Percentiles rank a stretch among this genome's conserved stretches.
These are phyloP conservation scores for Lepidium sativum DNA, from an alignment of 345 rosid species.

Conservation along the genomic window DNA sequence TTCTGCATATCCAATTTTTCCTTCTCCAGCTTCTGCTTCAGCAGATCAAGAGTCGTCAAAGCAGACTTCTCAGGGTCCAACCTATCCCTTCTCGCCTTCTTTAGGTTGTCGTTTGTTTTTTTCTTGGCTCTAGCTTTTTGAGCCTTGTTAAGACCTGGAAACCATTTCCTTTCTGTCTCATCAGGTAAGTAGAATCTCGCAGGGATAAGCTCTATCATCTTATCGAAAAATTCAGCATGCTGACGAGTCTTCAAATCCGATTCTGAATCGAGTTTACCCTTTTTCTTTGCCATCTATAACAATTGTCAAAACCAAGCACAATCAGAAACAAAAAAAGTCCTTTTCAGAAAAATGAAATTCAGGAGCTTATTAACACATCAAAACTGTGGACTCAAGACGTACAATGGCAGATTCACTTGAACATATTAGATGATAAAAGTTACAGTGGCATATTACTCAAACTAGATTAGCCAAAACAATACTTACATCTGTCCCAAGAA, in stretches of 20 bases:
- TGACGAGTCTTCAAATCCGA: conserved; percentile 44
- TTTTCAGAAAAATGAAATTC: not conserved
- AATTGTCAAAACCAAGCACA: conserved; percentile 11
- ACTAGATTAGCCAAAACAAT: too few relatives aligned
- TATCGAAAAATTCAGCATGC: conserved; percentile 57
- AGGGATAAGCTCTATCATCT: conserved; percentile 68
- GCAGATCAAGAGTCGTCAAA: conserved; percentile 52
- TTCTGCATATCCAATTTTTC: conserved; percentile 53
- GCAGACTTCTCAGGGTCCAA: conserved; percentile 62
- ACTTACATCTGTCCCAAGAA: conserved; percentile 14
- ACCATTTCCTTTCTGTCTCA: conserved; percentile 70
- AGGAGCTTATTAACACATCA: not conserved
- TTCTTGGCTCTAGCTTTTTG: conserved; percentile 62
- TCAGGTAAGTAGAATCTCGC: conserved; percentile 84
- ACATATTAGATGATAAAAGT: not conserved
- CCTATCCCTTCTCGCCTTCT: conserved; percentile 74
- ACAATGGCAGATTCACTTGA: not conserved
- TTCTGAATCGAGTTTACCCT: conserved; percentile 8
- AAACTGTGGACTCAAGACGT: not conserved
- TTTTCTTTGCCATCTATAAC: conserved; percentile 45
- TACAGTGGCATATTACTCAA: not conserved
- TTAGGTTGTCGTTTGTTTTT: conserved; percentile 52
- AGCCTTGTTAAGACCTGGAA: conserved; percentile 68
- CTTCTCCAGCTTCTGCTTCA: conserved; percentile 60
- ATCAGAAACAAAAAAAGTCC: not conserved